Evolutionary conservation across 1,284 basidiomycete species (phyloP).

Genomic region (Coriolopsis trogii): DNA sequence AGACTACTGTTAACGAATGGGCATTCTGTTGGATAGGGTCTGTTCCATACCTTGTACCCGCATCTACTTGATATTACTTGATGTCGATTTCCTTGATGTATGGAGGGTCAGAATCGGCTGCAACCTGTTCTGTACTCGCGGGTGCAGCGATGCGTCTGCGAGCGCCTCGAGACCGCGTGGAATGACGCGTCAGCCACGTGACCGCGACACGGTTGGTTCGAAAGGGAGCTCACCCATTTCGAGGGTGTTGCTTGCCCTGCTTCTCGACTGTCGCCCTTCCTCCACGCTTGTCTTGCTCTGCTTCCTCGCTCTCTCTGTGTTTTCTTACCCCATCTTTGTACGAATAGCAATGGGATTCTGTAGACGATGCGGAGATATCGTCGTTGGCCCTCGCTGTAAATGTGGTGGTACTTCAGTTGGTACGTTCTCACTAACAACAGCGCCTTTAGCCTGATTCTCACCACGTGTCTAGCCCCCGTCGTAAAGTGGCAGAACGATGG

Average conservation of each 20-base stretch:
- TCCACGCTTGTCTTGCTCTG: not conserved
- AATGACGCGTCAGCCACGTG: conserved; percentile 24
- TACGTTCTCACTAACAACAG: conserved; percentile 33
- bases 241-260: conserved; percentile 6
- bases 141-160: no score
- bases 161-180: no score
- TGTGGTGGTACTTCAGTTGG: conserved; percentile 79
- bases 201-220: conserved; percentile 23
- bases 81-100: not conserved
- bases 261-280: not conserved
- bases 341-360: conserved; percentile 71
- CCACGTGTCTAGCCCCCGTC: conserved; percentile 54
- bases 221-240: conserved; percentile 16
- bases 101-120: conserved; percentile 24
- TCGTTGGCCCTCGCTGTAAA: conserved; percentile 66
- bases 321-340: conserved; percentile 7
- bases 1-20: not conserved
- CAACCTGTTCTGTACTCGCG: conserved; percentile 52
- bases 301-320: conserved; percentile 7
- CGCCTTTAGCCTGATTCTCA: not conserved
- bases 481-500: conserved; percentile 60
- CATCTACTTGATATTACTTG: not conserved
- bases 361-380: conserved; percentile 79
- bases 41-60: conserved; percentile 7
- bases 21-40: conserved; percentile 8